These are phyloP conservation scores for Coemansia sp. DNA, from an alignment of 192 early-diverging fungal genomes.

Conservation along the genomic window DNA sequence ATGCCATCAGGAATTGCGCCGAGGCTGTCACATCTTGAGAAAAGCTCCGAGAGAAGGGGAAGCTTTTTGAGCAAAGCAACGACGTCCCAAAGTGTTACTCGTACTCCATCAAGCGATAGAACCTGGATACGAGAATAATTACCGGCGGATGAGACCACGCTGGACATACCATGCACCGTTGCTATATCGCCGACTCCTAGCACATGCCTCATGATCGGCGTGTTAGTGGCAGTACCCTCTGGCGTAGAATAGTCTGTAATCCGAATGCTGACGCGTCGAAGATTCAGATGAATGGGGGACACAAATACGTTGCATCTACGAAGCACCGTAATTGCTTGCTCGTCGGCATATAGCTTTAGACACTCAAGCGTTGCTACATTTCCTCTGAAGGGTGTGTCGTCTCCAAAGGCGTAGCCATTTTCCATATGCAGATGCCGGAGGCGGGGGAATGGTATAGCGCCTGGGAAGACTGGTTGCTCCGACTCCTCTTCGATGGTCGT, in stretches of 20 bases:
- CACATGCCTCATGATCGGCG: neutral
- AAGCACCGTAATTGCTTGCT: neutral
- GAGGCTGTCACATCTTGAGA: neutral
- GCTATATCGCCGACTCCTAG: neutral
- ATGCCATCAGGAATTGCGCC: neutral
- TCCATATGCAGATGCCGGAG: neutral
- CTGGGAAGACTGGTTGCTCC: neutral
- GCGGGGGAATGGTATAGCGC: neutral
- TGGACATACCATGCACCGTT: neutral
- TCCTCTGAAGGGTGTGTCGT: too few species aligned
- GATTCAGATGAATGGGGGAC: neutral
- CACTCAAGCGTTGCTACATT: neutral
- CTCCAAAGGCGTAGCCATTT: slow-evolving; percentile 1
- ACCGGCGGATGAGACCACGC: neutral
- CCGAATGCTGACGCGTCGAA: neutral
- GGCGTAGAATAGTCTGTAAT: neutral
- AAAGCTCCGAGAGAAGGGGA: neutral
- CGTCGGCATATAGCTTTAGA: neutral
- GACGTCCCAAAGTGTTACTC: neutral
- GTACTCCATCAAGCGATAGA: neutral
- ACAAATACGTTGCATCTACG: neutral
- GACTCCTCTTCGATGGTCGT: neutral
- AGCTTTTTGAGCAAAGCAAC: neutral
- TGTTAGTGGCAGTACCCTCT: neutral
- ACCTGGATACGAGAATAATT: neutral